phyloP scores from a whole-genome alignment of 2,329 filamentous ascomycete genomes.

The Fusarium citri region DNA sequence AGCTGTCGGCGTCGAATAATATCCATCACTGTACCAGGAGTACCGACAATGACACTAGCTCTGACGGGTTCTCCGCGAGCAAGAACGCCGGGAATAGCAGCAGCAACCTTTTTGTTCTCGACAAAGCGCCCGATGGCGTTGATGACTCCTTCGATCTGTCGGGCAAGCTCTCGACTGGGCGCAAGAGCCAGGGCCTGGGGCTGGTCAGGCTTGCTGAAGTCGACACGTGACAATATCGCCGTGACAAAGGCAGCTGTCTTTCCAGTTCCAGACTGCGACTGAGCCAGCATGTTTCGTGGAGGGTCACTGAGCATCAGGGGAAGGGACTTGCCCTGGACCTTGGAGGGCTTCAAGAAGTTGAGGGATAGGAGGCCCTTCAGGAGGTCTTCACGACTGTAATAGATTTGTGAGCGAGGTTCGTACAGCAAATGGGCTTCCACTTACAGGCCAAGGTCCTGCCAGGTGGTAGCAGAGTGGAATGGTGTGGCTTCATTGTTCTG shows the following conservation, averaged over 20 bases:
- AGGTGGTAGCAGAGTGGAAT: slow-evolving; percentile 84
- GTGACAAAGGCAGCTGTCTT: slow-evolving; percentile 98
- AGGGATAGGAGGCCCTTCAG: slow-evolving; percentile 82
- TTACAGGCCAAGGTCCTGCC: slow-evolving; percentile 88
- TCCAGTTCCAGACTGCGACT: slow-evolving; percentile 98
- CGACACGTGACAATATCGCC: slow-evolving; percentile 88
- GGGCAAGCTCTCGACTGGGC: slow-evolving; percentile 92
- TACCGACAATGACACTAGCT: slow-evolving; percentile 88
- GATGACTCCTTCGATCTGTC: slow-evolving; percentile 91
- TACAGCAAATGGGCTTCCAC: background rate
- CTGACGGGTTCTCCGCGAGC: slow-evolving; percentile 76
- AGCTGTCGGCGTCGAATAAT: slow-evolving; percentile 82
- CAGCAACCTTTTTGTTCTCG: slow-evolving; percentile 77
- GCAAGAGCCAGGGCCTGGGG: slow-evolving; percentile 92
- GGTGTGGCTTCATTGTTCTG: slow-evolving; percentile 89
- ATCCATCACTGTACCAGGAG: slow-evolving; percentile 92
- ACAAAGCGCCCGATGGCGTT: slow-evolving; percentile 87
- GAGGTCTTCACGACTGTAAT: slow-evolving; percentile 62
- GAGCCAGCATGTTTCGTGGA: slow-evolving; percentile 93
- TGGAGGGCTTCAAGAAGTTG: slow-evolving; percentile 94
- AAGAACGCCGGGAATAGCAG: slow-evolving; percentile 84
- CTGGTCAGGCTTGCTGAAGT: slow-evolving; percentile 73
- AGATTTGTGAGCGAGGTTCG: slow-evolving; percentile 9
- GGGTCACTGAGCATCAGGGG: slow-evolving; percentile 89
- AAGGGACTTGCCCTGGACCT: slow-evolving; percentile 95